Conservation (phyloP, 352 stramenopile genomes). For the Pythium aquatile region DNA sequence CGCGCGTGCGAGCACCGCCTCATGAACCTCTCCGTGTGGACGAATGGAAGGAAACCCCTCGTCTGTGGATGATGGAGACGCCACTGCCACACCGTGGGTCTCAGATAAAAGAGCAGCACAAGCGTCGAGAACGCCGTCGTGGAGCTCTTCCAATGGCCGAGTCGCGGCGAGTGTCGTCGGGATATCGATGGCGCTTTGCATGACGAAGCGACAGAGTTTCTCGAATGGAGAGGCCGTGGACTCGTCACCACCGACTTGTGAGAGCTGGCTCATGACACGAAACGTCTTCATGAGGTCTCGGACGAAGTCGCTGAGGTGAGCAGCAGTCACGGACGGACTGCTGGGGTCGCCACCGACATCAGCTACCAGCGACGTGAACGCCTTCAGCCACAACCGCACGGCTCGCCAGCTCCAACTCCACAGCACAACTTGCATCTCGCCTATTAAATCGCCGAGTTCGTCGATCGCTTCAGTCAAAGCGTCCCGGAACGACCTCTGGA, state of each 20-base stretch:
- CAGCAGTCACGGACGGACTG: neutral
- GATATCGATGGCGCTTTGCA: neutral
- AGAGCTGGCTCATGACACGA: neutral
- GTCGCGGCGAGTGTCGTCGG: neutral
- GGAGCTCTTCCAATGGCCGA: neutral
- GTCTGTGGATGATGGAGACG: neutral
- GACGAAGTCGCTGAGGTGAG: neutral
- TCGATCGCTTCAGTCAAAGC: neutral
- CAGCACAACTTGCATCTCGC: neutral
- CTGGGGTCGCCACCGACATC: neutral
- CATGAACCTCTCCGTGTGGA: neutral
- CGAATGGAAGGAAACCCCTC: neutral
- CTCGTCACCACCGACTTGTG: neutral
- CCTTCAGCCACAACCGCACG: constrained; percentile 4
- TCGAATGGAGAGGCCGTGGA: neutral
- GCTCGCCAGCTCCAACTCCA: constrained; percentile 6
- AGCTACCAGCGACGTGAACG: neutral
- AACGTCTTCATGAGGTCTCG: neutral
- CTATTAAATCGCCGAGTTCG: neutral
- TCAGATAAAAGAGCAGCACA: neutral
- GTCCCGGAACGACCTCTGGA: neutral
- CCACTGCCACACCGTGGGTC: neutral
- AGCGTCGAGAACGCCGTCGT: neutral
- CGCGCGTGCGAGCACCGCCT: neutral
- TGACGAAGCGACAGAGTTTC: neutral